These are phyloP conservation scores for Talaromyces sp. DNA, from an alignment of 2,329 filamentous ascomycete genomes.

Conservation along the genomic window DNA sequence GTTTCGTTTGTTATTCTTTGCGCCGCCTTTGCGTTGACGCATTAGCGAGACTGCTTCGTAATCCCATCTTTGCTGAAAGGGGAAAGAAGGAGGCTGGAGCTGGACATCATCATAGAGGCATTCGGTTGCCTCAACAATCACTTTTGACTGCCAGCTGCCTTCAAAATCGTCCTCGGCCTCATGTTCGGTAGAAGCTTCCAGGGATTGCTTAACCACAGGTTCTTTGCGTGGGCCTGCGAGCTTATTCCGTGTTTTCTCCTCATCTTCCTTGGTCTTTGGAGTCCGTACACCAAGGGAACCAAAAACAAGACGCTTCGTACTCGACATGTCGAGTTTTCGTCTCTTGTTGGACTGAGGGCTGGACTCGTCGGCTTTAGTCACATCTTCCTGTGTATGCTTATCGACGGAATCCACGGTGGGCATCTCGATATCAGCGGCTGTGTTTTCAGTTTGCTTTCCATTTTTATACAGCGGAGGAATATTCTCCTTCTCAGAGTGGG, in stretches of 20 bases:
- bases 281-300: constrained; percentile 65
- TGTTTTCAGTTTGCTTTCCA: constrained; percentile 2
- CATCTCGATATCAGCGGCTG: neutral
- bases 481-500: constrained; percentile 27
- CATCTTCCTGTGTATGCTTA: neutral
- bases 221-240: constrained; percentile 45
- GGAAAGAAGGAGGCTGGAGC: constrained; percentile 16
- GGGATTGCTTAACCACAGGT: constrained; percentile 16
- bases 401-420: neutral
- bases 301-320: constrained; percentile 65
- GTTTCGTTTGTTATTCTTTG: constrained; percentile 31
- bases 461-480: constrained; percentile 17
- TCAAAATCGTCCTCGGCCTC: constrained; percentile 41
- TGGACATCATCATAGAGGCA: constrained; percentile 56
- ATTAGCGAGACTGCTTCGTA: constrained; percentile 58
- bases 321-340: constrained; percentile 53
- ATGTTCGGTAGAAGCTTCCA: constrained; percentile 21
- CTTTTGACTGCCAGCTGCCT: constrained; percentile 68
- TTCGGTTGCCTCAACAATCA: constrained; percentile 75
- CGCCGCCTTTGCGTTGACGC: constrained; percentile 32
- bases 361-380: constrained; percentile 9
- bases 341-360: constrained; percentile 22
- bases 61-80: constrained; percentile 73
- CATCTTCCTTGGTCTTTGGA: constrained; percentile 65
- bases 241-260: constrained; percentile 57